Conservation (phyloP, 805 yeast genomes). For the Danielozyma ontarioensis region DNA sequence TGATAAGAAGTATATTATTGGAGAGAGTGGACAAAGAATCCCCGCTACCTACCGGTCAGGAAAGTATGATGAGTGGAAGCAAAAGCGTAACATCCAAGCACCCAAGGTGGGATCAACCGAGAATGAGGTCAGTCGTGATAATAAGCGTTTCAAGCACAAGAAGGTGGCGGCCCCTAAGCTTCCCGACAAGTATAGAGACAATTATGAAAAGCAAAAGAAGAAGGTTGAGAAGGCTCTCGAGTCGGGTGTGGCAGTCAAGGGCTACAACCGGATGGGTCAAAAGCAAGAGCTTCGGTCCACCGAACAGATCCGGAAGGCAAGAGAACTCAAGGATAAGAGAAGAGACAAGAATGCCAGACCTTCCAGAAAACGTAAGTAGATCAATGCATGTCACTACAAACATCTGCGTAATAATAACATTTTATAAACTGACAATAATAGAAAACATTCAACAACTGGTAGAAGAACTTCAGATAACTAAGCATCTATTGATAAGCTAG, state of each 20-base stretch:
- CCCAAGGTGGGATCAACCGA: constrained; percentile 54
- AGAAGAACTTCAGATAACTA: too few species aligned
- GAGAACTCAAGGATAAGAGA: constrained; percentile 65
- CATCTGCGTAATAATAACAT: too few species aligned
- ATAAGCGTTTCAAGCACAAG: constrained; percentile 63
- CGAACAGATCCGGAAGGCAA: constrained; percentile 73
- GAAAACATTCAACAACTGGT: too few species aligned
- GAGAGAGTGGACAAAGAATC: constrained; percentile 88
- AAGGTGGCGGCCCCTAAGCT: constrained; percentile 73
- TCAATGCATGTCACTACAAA: too few species aligned
- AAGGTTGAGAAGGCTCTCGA: constrained; percentile 77
- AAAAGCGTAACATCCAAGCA: constrained; percentile 54
- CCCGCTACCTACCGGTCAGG: constrained; percentile 93
- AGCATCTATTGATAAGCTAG: too few species aligned
- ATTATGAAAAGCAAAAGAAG: constrained; percentile 75
- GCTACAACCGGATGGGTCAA: constrained; percentile 46
- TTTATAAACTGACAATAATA: too few species aligned
- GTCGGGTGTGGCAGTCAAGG: constrained; percentile 68
- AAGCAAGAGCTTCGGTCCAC: constrained; percentile 57
- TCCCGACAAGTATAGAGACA: constrained; percentile 90
- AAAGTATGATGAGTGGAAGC: constrained; percentile 87
- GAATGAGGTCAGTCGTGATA: constrained; percentile 21
- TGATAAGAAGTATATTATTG: constrained; percentile 83
- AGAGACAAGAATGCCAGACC: constrained; percentile 87
- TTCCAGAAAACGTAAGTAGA: constrained; percentile 19